Evolutionary conservation across 192 early-diverging fungal genomes (phyloP).

Genomic region (Funneliformis geosporum): DNA sequence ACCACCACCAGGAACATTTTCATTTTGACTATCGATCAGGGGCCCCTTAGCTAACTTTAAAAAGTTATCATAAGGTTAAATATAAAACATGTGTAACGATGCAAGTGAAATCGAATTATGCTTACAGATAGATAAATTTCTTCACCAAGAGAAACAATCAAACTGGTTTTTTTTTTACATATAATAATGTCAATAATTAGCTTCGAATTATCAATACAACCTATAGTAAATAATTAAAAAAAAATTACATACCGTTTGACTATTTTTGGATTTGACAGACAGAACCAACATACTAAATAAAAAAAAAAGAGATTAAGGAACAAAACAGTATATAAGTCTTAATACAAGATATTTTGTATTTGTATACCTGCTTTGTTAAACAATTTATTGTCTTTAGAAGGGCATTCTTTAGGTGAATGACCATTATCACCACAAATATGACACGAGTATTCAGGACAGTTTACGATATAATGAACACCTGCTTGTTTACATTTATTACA

Average conservation of each 20-base stretch:
- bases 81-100: not conserved
- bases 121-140: constrained; percentile 74
- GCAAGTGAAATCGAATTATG: not conserved
- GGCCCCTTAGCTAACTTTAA: constrained; percentile 82
- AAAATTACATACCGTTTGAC: constrained; percentile 65
- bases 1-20: constrained; percentile 71
- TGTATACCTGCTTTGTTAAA: not conserved
- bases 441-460: constrained; percentile 64
- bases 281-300: constrained; percentile 83
- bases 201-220: not conserved
- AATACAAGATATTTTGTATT: not conserved
- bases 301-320: constrained; percentile 9
- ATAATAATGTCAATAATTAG: not conserved
- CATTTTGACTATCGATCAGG: constrained; percentile 49
- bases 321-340: not conserved
- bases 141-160: constrained; percentile 81
- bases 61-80: not conserved
- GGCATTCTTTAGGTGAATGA: constrained; percentile 66
- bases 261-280: constrained; percentile 85
- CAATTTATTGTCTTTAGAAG: not conserved
- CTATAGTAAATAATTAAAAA: not conserved
- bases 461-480: constrained; percentile 54
- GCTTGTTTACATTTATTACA: constrained; percentile 54
- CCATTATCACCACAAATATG: constrained; percentile 63
- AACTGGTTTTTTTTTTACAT: constrained; percentile 23